Base-by-base conservation (phyloP, 495 filamentous ascomycete species). In the Antarctomyces pellizariae region DNA sequence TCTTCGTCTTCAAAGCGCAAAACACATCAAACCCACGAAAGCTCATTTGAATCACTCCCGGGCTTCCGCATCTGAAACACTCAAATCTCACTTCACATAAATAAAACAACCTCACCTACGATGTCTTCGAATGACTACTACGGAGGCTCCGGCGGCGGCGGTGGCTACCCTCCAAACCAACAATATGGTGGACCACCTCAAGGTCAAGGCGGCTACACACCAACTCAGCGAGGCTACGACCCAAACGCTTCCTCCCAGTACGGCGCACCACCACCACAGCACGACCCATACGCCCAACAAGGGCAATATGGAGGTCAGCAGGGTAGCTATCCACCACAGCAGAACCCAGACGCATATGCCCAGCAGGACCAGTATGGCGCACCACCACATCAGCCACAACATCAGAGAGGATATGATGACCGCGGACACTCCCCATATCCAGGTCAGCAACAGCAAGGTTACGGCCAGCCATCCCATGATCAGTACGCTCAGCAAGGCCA, bases 41-140 rank as follows among this genome's bases (percentile, higher is more conserved):
- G n/a, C n/a, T n/a, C n/a, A n/a, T n/a, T n/a, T n/a, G n/a, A n/a
- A n/a, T n/a, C n/a, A n/a, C n/a, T n/a, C 16, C 9, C n/a, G 10
- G 5, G 16, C 6, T 18, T 25, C 11, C 19, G 5, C 20, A 22
- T 26, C 22, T 7, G 13, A 4, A 9, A 9, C 16, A 10, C 28
- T 25, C 35, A 26, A 10, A 21, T 8, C 13, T 9, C 24, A 9
- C 15, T 13, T 10, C 24, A 27, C n/a, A 28, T 9, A 7, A 12
- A 12, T 28, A 4, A 17, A 26, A 19, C 31, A 9, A 18, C 13
- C 14, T 16, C 25, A 31, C 7, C 11, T 36, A 46, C 3, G 7
- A 53, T 53, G 49, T 46, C 49, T 11, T 39, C 35, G 8, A 29
- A 37, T 24, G 46, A 50, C 16, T 53, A 50, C 29, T 53, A 50